Evolutionary conservation across 2,329 filamentous ascomycete genomes (phyloP).

Genomic region (Ceratocystis ficicola): DNA sequence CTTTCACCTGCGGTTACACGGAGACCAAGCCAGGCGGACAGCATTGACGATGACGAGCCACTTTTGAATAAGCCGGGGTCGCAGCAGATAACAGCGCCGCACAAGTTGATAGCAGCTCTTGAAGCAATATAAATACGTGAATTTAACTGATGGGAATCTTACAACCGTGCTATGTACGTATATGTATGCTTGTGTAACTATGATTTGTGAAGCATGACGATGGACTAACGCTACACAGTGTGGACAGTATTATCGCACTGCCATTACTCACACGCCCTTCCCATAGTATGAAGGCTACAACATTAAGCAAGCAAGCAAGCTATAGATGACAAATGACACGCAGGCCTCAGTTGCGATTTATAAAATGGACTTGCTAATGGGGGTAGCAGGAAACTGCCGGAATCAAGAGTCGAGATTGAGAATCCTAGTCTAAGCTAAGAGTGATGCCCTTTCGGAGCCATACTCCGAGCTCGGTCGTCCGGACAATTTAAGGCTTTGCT

Average conservation of each 20-base stretch:
- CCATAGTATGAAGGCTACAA: not conserved
- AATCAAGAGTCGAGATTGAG: too few species aligned
- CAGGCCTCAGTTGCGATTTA: not conserved
- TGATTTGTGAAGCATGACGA: not conserved
- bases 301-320: not conserved
- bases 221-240: not conserved
- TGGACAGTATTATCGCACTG: not conserved
- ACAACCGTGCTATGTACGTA: not conserved
- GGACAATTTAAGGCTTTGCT: not conserved
- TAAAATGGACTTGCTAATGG: not conserved
- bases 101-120: not conserved
- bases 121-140: not conserved
- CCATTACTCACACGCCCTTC: not conserved
- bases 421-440: too few species aligned
- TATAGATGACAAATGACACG: not conserved
- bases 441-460: not conserved
- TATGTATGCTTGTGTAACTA: not conserved
- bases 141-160: not conserved
- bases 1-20: slow-evolving; percentile 8
- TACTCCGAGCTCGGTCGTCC: not conserved
- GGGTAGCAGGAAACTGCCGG: too few species aligned
- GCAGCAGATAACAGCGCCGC: not conserved
- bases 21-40: slow-evolving; percentile 8
- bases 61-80: not conserved
- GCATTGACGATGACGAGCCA: slow-evolving; percentile 5